Evolutionary conservation across 2,329 filamentous ascomycete species (phyloP), one percentile per base, ranked within the genome.

Genomic region (Sarocladiaceae sp.): DNA sequence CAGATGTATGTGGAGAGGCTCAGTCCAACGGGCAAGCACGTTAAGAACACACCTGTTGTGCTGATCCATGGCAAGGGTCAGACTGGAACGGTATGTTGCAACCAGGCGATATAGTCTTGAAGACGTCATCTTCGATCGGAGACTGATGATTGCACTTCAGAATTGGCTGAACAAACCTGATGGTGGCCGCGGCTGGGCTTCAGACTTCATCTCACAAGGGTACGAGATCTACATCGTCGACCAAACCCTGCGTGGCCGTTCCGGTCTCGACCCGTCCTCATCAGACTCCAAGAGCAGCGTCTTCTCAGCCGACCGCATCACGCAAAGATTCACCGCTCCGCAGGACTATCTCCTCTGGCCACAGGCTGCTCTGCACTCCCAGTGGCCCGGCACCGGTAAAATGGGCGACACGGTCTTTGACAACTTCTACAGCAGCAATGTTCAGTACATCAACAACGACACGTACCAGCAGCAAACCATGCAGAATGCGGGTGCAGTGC

Each of bases 1-100:
- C 78, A 81, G 64, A 77, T 80, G 68, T 80, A 81, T 56, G 75
- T 80, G 25, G 78, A 81, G 64, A 68, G 67, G 52, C 65, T 79
- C 15, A 56, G 58, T 6, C 73, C 75, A 13, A 54, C 59, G n/a
- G 22, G 17, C 11, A 25, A 25, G 10, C 40, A 22, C n/a, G n/a
- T 46, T 17, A 26, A 52, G 28, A 29, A 47, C 17, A 25, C 53
- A 17, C 53, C 53, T 12, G 28, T 53, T 18, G 26, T 53, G 11
- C n/a, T 55, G 46, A 55, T 55, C 18, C 53, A 55, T 29, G 53
- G 53, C 22, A 47, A 52, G 29, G 51, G 20, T 5, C 53, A 55
- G 39, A 53, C 53, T n/a, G 53, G 46, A 15, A 55, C 51, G 6
- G 53, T 54, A 39, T 15, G 53, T 44, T 10, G 11, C 20, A 11